Evolutionary conservation across 1,284 basidiomycete genomes (phyloP), one percentile per base, ranked within the genome.

Genomic region (Boletellus deceptivus): DNA sequence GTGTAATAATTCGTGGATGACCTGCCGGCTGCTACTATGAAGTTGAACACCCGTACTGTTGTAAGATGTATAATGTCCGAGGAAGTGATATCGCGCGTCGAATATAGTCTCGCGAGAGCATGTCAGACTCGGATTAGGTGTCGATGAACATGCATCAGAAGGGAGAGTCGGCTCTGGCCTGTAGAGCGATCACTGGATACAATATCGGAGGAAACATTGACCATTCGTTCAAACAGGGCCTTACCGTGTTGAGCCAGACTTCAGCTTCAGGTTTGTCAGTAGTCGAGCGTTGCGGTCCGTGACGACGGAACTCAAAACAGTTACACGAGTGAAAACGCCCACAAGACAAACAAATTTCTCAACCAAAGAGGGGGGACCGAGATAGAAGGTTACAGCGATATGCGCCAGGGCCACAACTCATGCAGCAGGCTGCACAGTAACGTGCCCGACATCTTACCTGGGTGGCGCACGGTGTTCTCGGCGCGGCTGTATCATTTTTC

Each of bases 401-500:
- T 20, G n/a, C 25, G 38, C 22, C 13, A 14, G 13, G 38, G 20
- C n/a, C 24, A n/a, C 24, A 9, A n/a, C 29, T 3, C 9, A 33
- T 17, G 34, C 3, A 37, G 44, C 41, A 20, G 11, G 40, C 20
- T 25, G 22, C 11, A 46, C 45, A 48, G 48, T 35, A 46, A 27
- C 11, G 17, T 16, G 17, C 16, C 9, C 33, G n/a, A 24, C 29
- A n/a, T 34, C 20, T 7, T 18, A n/a, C 31, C 38, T 29, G 17
- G 41, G 59, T 44, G 55, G 55, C 54, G 55, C 24, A 34, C 22
- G 6, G 33, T 7, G n/a, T n/a, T 18, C 22, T 36, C 55, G 13
- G 40, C 31, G 22, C 24, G 18, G 25, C 24, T 6, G 11, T 18
- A 31, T 14, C 13, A 31, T 31, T 31, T 31, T 31, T 11, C 29